phyloP scores from a whole-genome alignment of 169 alveolate genomes.

The Eimeria maxima region DNA sequence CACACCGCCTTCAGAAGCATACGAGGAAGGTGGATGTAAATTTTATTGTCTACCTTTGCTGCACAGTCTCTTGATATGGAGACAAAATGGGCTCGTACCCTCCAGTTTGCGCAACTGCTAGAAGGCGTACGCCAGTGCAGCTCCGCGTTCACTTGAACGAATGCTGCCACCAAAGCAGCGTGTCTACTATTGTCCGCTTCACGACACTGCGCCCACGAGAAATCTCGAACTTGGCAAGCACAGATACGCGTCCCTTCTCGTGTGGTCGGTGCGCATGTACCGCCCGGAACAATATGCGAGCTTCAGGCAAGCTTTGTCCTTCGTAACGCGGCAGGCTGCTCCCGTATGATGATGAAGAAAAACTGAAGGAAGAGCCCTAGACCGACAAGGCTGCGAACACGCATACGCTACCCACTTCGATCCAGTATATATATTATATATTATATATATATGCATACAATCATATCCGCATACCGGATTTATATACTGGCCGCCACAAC shows the following conservation, averaged over 20 bases:
- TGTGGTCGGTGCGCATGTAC: not conserved
- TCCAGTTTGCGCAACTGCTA: not conserved
- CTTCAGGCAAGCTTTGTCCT: constrained; percentile 34
- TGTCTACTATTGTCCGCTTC: not conserved
- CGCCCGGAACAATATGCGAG: not conserved
- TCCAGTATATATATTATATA: not conserved
- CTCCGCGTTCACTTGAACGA: not conserved
- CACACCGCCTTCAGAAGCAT: not conserved
- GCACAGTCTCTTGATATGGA: not conserved
- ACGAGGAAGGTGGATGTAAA: not conserved
- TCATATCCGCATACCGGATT: not conserved
- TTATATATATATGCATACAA: too few species aligned
- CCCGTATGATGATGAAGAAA: constrained; percentile 17
- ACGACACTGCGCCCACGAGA: not conserved
- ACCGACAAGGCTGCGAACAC: constrained; percentile 22
- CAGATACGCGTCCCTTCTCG: not conserved
- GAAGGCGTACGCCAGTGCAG: not conserved
- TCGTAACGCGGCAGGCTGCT: constrained; percentile 60
- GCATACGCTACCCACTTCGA: not conserved
- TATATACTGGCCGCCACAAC: not conserved
- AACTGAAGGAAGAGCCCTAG: constrained; percentile 41
- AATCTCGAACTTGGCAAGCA: not conserved
- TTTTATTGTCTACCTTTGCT: not conserved
- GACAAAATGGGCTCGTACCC: not conserved
- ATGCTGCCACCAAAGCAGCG: not conserved